Percentiles rank a stretch among this genome's conserved stretches.
Evolutionary conservation across 1,139 yeast species (phyloP).

Genomic region (Yamadazyma buinensis): DNA sequence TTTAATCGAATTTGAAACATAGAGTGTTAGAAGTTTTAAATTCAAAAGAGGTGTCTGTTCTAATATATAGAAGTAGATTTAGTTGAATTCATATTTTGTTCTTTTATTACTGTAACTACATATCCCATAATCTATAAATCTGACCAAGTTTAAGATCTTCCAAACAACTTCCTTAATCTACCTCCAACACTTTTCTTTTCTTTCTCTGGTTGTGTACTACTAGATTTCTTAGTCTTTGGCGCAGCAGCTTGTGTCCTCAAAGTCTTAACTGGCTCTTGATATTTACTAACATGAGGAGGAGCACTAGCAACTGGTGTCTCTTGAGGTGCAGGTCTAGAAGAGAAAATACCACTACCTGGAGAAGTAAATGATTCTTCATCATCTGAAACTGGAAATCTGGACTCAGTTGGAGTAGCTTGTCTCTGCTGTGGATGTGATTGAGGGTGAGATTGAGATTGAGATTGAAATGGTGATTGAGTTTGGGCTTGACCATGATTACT

Average conservation of each 20-base stretch:
- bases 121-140: too few relatives aligned
- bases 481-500: conserved; percentile 4
- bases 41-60: too few relatives aligned
- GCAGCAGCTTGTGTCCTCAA: conserved; percentile 9
- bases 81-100: too few relatives aligned
- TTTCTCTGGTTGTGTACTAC: conserved; percentile 18
- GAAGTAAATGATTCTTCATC: conserved; percentile 29
- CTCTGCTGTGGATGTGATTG: background rate
- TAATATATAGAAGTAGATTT: too few relatives aligned
- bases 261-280: conserved; percentile 10
- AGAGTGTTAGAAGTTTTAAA: background rate
- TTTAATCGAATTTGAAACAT: conserved; percentile 27
- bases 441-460: conserved; percentile 7
- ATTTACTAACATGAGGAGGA: background rate
- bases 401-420: conserved; percentile 10
- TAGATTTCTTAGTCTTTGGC: conserved; percentile 3
- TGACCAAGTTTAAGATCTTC: conserved; percentile 25
- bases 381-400: conserved; percentile 54
- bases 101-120: too few relatives aligned
- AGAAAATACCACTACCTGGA: conserved; percentile 17
- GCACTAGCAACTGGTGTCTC: conserved; percentile 38
- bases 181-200: conserved; percentile 51
- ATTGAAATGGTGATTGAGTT: conserved; percentile 7
- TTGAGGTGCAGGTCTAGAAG: conserved; percentile 52
- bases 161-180: conserved; percentile 60